Percentiles rank a stretch among this genome's conserved stretches.
Conservation (phyloP, 306 rosid genomes). For the Bauhinia variegata region DNA sequence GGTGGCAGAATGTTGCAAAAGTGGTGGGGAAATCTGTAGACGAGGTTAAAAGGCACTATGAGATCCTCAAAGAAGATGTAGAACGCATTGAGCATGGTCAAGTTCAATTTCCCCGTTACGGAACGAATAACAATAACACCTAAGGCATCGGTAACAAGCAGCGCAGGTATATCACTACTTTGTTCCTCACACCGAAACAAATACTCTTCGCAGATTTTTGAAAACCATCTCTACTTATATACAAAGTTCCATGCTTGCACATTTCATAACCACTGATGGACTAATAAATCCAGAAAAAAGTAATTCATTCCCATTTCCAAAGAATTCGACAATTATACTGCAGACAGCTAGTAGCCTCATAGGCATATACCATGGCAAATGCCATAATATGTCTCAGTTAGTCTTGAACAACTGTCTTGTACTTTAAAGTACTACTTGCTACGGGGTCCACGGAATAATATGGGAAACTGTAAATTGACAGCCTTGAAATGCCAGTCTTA, state of each 20-base stretch:
- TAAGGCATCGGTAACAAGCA: conserved; percentile 4
- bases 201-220: background rate
- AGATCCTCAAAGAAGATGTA: conserved; percentile 61
- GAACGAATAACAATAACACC: conserved; percentile 8
- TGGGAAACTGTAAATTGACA: too few relatives aligned
- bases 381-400: background rate
- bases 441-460: too few relatives aligned
- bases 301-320: background rate
- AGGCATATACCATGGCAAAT: background rate
- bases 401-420: conserved; percentile 25
- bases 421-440: too few relatives aligned
- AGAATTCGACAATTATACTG: background rate
- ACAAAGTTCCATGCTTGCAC: background rate
- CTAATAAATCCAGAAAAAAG: background rate
- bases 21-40: conserved; percentile 59
- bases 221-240: background rate
- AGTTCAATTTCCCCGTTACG: conserved; percentile 52
- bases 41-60: conserved; percentile 67
- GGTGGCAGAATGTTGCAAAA: conserved; percentile 63
- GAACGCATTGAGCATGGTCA: conserved; percentile 56
- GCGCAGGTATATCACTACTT: conserved; percentile 24
- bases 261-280: background rate
- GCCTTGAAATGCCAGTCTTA: conserved; percentile 18
- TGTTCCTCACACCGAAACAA: conserved; percentile 1
- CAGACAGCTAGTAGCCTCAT: too few relatives aligned